Conservation (phyloP, 805 yeast species). For the Hanseniaspora taiwanica region DNA sequence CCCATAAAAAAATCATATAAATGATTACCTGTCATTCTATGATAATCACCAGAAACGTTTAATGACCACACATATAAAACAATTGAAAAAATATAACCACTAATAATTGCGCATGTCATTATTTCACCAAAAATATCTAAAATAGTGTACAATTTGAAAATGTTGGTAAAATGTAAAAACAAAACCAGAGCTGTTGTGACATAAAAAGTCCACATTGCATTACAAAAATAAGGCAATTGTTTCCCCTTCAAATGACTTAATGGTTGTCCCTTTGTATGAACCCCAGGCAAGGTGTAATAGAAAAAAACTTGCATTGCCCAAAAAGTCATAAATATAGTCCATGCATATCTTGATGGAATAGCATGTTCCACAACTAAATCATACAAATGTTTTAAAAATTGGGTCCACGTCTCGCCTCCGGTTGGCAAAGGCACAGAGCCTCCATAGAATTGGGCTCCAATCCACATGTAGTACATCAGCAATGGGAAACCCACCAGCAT, state of each 20-base stretch:
- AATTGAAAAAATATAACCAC: constrained; percentile 61
- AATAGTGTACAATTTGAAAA: constrained; percentile 61
- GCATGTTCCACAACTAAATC: constrained; percentile 37
- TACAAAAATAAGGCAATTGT: constrained; percentile 86
- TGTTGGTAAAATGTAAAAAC: constrained; percentile 55
- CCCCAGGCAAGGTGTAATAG: constrained; percentile 79
- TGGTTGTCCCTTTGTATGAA: constrained; percentile 93
- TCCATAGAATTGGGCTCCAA: constrained; percentile 65
- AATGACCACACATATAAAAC: constrained; percentile 58
- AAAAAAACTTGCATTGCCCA: constrained; percentile 55
- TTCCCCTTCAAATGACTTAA: constrained; percentile 65
- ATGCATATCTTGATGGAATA: constrained; percentile 45
- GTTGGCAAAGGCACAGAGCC: constrained; percentile 65
- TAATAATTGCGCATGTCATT: constrained; percentile 80
- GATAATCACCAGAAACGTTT: constrained; percentile 57
- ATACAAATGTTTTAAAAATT: constrained; percentile 34
- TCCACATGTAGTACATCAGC: constrained; percentile 95
- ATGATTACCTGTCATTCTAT: constrained; percentile 82
- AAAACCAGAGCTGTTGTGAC: constrained; percentile 44
- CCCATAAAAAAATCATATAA: constrained; percentile 94
- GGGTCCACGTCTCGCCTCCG: constrained; percentile 30
- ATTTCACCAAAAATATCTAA: constrained; percentile 79
- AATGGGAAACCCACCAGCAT: constrained; percentile 91
- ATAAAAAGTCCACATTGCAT: constrained; percentile 80
- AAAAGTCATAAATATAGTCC: constrained; percentile 61